phyloP scores from a whole-genome alignment of 495 filamentous ascomycete species.

The Pseudomonodictys pantanalensis region DNA sequence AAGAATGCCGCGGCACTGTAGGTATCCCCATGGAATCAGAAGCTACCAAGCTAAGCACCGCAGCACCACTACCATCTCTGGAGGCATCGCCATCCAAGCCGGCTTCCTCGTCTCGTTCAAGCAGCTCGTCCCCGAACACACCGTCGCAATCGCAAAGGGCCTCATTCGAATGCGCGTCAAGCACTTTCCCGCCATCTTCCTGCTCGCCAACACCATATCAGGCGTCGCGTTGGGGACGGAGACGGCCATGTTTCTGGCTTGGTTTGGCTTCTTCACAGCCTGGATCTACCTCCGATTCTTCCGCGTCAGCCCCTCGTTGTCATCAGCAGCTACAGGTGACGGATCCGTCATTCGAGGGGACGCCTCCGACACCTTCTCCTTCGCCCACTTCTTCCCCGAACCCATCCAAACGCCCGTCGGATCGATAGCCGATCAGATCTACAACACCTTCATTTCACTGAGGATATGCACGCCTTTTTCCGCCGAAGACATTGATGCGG shows the following conservation, averaged over 20 bases:
- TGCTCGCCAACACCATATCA: conserved; percentile 71
- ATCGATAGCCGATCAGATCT: conserved; percentile 69
- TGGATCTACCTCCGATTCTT: conserved; percentile 98
- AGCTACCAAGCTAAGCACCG: conserved; percentile 28
- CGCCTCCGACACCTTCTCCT: conserved; percentile 91
- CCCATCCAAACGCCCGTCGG: conserved; percentile 74
- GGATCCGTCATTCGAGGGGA: conserved; percentile 67
- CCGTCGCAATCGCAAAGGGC: conserved; percentile 87
- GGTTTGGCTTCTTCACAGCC: conserved; percentile 78
- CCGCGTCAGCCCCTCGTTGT: conserved; percentile 61
- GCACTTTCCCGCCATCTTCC: conserved; percentile 88
- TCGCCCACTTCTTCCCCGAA: conserved; percentile 93
- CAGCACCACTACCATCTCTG: conserved; percentile 76
- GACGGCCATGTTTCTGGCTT: conserved; percentile 75
- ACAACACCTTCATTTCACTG: conserved; percentile 67
- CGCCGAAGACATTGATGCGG: conserved; percentile 75
- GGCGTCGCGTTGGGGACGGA: conserved; percentile 79
- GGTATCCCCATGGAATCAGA: conserved; percentile 39
- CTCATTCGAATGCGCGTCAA: conserved; percentile 87
- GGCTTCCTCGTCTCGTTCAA: conserved; percentile 97
- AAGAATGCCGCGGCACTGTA: conserved; percentile 68
- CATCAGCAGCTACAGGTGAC: conserved; percentile 54
- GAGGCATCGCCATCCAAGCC: conserved; percentile 83
- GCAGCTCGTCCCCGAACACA: conserved; percentile 96
- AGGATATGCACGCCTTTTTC: conserved; percentile 84